These are phyloP conservation scores for Fagopyrum tataricum DNA, from an alignment of 148 eudicot genomes.

Conservation along the genomic window DNA sequence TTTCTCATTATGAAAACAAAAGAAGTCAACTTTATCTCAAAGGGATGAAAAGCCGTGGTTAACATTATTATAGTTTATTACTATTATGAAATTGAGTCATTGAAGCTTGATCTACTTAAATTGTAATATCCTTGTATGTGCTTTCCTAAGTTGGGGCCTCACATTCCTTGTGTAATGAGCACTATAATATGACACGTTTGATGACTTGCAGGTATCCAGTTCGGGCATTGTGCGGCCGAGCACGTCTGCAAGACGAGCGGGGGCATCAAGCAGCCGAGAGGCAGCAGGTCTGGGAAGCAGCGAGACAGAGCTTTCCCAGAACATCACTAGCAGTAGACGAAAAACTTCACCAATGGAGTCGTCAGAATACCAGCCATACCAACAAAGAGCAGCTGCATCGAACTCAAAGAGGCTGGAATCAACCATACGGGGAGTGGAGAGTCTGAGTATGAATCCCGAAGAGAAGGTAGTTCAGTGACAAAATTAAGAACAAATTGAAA, in stretches of 20 bases:
- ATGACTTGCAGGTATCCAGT: slow-evolving; percentile 20
- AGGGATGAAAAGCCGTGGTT: background rate
- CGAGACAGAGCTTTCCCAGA: slow-evolving; percentile 21
- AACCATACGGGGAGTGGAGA: slow-evolving; percentile 71
- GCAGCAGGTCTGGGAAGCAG: slow-evolving; percentile 26
- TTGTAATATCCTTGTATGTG: too few species aligned
- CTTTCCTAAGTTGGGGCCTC: background rate
- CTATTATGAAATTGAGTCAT: background rate
- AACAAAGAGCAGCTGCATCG: slow-evolving; percentile 17
- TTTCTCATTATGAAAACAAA: background rate
- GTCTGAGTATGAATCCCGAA: slow-evolving; percentile 55
- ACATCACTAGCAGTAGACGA: background rate
- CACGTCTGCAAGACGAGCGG: slow-evolving; percentile 25
- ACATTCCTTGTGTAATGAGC: background rate
- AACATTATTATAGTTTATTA: background rate
- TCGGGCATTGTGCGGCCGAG: slow-evolving; percentile 20
- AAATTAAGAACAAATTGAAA: too few species aligned
- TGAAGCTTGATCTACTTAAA: too few species aligned
- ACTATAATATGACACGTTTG: background rate
- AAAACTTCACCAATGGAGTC: slow-evolving; percentile 27
- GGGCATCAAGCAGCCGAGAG: slow-evolving; percentile 44
- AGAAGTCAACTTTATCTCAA: background rate
- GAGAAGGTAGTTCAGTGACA: slow-evolving; percentile 14
- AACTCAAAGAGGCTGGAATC: slow-evolving; percentile 33
- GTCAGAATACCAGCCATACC: slow-evolving; percentile 30